phyloP scores from a whole-genome alignment of 345 rosid species.

The Microthlaspi erraticum region DNA sequence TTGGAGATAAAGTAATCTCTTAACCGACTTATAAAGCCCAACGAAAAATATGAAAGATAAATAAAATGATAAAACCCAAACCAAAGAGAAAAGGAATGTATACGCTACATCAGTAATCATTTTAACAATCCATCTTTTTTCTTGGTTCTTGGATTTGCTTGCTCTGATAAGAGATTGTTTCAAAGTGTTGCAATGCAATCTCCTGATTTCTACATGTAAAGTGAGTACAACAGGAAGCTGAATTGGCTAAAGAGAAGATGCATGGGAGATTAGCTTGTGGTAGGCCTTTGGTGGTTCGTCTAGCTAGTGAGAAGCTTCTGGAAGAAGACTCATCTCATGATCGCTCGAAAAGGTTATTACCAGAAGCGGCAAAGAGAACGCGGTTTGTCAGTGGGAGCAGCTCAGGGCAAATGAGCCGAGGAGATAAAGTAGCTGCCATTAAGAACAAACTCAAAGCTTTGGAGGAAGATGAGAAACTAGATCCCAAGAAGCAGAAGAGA shows the following conservation, averaged over 20 bases:
- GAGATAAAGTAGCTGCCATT: constrained; percentile 81
- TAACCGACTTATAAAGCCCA: too few relatives aligned
- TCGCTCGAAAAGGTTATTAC: constrained; percentile 44
- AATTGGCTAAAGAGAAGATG: constrained; percentile 93
- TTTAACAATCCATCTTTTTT: constrained; percentile 37
- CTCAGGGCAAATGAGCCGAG: constrained; percentile 63
- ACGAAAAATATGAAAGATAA: too few relatives aligned
- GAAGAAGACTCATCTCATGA: constrained; percentile 54
- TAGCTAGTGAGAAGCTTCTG: constrained; percentile 73
- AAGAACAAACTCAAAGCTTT: constrained; percentile 84
- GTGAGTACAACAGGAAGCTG: constrained; percentile 99
- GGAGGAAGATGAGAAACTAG: constrained; percentile 60
- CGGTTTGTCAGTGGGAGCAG: constrained; percentile 46
- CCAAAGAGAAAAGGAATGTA: too few relatives aligned
- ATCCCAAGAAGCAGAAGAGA: constrained; percentile 69
- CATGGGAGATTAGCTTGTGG: constrained; percentile 92
- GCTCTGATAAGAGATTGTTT: background rate
- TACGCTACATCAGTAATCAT: too few relatives aligned
- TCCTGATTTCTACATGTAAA: constrained; percentile 68
- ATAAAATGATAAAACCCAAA: too few relatives aligned
- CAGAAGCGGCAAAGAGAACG: constrained; percentile 50
- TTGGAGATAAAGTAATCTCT: too few relatives aligned
- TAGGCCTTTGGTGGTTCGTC: constrained; percentile 79
- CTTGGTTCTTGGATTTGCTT: background rate
- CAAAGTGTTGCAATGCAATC: constrained; percentile 40